Base-by-base conservation (phyloP, 495 filamentous ascomycete genomes). In the Penicillium pulvis region DNA sequence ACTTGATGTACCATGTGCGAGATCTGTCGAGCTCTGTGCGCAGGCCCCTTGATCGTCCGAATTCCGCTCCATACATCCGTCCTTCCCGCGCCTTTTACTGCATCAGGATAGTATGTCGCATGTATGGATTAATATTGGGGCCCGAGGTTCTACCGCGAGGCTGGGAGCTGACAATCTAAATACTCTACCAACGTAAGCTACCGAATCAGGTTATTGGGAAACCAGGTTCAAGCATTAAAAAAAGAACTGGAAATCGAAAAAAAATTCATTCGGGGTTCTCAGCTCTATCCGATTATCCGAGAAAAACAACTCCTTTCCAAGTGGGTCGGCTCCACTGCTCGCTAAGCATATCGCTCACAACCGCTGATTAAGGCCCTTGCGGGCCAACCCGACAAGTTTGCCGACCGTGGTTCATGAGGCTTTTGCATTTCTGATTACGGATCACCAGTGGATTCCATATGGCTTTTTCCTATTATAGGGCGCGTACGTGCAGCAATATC, bases 371-470 rank as follows among this genome's bases (percentile, higher is more conserved):
- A 52, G 52, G 59, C 59, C 65, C 58, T 68, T 65, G 67, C 67
- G 67, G 67, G 62, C 55, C 60, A 68, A 60, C 51, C 67, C 65
- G 67, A 65, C 65, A 44, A 49, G 54, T 63, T 63, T 61, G 64
- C 59, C 59, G 61, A 67, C 64, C 61, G 55, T 66, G 61, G 64
- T 59, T 65, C 45, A 35, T 47, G 51, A 46, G 23, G 64, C 58
- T 28, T 65, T 20, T 47, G 11, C 19, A 4, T 46, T 24, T 46
- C 23, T 46, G 43, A 20, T 46, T 24, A 20, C 23, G 43, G 19
- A 23, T 46, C 19, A 39, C 50, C 60, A 58, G 17, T 56, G 45
- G 54, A 20, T 59, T 17, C 48, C 28, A 19, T 28, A 41, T 56
- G 33, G 45, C n/a, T 56, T 56, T 14, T 50, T 17, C 20, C 20